Evolutionary conservation across 345 rosid genomes (phyloP).

Genomic region (Clausena lansium): DNA sequence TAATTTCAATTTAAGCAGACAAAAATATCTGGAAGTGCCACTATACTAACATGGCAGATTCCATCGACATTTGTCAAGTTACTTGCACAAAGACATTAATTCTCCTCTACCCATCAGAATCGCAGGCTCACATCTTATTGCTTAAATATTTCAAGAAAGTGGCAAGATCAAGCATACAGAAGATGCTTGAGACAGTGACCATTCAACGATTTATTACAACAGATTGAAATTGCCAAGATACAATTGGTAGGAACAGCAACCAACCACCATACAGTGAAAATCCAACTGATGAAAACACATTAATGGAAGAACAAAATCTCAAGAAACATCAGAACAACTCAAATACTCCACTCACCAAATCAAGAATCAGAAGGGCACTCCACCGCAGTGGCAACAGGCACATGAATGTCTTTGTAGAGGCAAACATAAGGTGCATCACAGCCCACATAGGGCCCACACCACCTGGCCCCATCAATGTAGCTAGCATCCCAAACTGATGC

Average conservation of each 20-base stretch:
- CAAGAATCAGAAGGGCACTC: conserved; percentile 31
- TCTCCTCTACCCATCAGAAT: background rate
- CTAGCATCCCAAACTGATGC: conserved; percentile 66
- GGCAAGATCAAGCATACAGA: background rate
- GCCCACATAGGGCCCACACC: conserved; percentile 49
- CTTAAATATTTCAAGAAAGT: background rate
- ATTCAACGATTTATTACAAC: background rate
- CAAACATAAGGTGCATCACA: conserved; percentile 55
- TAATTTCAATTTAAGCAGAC: background rate
- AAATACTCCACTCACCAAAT: conserved; percentile 12
- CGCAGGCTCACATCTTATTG: background rate
- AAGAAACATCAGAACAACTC: background rate
- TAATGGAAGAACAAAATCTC: background rate
- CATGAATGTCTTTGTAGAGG: conserved; percentile 46
- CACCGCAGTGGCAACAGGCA: conserved; percentile 35
- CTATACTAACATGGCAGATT: background rate
- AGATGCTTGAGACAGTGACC: background rate
- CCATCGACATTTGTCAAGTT: background rate
- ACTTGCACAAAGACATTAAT: background rate
- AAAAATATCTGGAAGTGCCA: background rate
- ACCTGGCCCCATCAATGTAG: conserved; percentile 41
- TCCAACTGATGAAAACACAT: background rate
- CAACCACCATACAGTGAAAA: background rate
- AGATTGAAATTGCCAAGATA: background rate
- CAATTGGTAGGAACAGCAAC: background rate